phyloP scores from a whole-genome alignment of 495 filamentous ascomycete species.

The Coniosporium apollinis region DNA sequence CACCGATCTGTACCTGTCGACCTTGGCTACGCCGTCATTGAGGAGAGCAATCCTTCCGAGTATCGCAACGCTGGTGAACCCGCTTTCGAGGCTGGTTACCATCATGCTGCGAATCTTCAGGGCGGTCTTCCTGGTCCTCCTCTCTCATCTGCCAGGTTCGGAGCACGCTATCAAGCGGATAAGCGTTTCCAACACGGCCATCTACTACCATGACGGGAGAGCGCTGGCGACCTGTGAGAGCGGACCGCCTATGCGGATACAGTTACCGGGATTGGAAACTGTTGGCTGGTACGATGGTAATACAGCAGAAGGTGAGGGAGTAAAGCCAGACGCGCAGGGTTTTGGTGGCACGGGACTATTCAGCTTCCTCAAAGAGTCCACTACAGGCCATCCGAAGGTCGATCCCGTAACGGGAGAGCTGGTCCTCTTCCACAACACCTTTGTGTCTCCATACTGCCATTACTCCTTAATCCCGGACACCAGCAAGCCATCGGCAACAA shows the following conservation, averaged over 20 bases:
- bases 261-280: slow-evolving; percentile 42
- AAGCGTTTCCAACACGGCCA: slow-evolving; percentile 45
- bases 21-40: slow-evolving; percentile 25
- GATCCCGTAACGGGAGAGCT: slow-evolving; percentile 43
- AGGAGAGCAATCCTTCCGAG: slow-evolving; percentile 39
- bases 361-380: slow-evolving; percentile 47
- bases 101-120: slow-evolving; percentile 32
- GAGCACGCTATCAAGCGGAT: slow-evolving; percentile 38
- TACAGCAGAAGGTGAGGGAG: slow-evolving; percentile 29
- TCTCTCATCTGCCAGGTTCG: slow-evolving; percentile 37
- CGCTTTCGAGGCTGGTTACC: slow-evolving; percentile 24
- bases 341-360: slow-evolving; percentile 36
- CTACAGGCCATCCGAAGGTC: slow-evolving; percentile 48
- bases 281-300: slow-evolving; percentile 49
- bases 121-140: slow-evolving; percentile 32
- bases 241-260: slow-evolving; percentile 45
- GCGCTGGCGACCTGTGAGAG: slow-evolving; percentile 50
- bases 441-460: slow-evolving; percentile 43
- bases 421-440: slow-evolving; percentile 44
- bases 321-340: slow-evolving; percentile 10
- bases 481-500: background rate
- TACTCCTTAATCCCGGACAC: slow-evolving; percentile 40
- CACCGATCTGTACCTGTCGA: slow-evolving; percentile 42
- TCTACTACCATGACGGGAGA: slow-evolving; percentile 47
- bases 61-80: slow-evolving; percentile 42